phyloP scores from a whole-genome alignment of 345 rosid genomes.

The Corymbia maculata region DNA sequence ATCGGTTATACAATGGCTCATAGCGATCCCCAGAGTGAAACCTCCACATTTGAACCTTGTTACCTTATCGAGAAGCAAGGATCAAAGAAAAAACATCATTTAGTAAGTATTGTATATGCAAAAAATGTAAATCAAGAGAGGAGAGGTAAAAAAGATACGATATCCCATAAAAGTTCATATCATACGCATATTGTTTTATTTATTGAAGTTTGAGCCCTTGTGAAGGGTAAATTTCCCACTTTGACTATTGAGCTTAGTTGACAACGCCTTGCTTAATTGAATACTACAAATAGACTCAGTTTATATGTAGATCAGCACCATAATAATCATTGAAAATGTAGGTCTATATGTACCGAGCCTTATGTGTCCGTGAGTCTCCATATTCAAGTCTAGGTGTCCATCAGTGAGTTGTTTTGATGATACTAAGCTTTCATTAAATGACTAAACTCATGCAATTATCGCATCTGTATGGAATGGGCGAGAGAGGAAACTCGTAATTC shows the following conservation, averaged over 20 bases:
- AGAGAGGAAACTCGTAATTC: background rate
- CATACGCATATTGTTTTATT: background rate
- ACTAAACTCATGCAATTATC: background rate
- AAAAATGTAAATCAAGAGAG: background rate
- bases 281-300: background rate
- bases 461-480: background rate
- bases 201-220: background rate
- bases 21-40: slow-evolving; percentile 1
- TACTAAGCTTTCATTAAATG: background rate
- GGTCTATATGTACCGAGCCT: background rate
- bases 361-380: background rate
- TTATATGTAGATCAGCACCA: background rate
- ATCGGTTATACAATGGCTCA: slow-evolving; percentile 10
- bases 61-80: background rate
- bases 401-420: background rate
- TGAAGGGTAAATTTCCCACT: background rate
- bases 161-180: background rate
- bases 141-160: background rate
- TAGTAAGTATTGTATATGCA: background rate
- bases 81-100: background rate
- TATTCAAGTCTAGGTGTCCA: background rate
- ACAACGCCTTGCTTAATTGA: background rate
- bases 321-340: too few species aligned
- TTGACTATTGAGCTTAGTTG: background rate
- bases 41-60: slow-evolving; percentile 14